These are phyloP conservation scores for Populus davidiana DNA, from an alignment of 345 rosid species.

Conservation along the genomic window DNA sequence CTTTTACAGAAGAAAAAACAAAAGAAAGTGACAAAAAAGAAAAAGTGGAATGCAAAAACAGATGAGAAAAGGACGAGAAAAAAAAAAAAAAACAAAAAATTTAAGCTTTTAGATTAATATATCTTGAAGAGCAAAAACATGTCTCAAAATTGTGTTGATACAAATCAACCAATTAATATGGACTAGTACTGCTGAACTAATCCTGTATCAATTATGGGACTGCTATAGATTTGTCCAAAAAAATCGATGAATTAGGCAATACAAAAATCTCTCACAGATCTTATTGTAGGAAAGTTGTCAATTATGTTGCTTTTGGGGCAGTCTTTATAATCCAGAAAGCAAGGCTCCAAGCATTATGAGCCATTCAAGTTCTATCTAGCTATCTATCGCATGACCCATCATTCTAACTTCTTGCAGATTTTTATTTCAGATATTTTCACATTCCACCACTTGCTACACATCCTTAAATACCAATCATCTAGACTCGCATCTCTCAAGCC, in stretches of 20 bases:
- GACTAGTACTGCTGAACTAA: background rate
- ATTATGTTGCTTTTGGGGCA: background rate
- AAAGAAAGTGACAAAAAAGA: too few species aligned
- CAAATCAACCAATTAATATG: too few species aligned
- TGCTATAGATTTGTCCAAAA: background rate
- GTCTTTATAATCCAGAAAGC: background rate
- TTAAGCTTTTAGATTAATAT: too few species aligned
- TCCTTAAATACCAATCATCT: background rate
- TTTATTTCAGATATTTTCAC: background rate
- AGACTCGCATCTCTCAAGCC: background rate
- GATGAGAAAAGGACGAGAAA: too few species aligned
- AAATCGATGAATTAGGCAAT: background rate
- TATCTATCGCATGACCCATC: background rate
- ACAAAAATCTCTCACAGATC: background rate
- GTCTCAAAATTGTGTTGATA: too few species aligned
- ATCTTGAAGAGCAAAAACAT: too few species aligned
- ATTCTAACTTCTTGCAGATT: background rate
- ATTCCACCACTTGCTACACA: background rate
- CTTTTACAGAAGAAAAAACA: too few species aligned
- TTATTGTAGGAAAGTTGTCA: background rate
- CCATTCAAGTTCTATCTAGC: background rate
- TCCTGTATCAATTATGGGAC: background rate
- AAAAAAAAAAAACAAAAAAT: too few species aligned
- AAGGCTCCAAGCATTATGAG: background rate
- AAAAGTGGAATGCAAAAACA: too few species aligned